phyloP scores from a whole-genome alignment of 2,329 filamentous ascomycete species.

The Metarhizium brunneum region DNA sequence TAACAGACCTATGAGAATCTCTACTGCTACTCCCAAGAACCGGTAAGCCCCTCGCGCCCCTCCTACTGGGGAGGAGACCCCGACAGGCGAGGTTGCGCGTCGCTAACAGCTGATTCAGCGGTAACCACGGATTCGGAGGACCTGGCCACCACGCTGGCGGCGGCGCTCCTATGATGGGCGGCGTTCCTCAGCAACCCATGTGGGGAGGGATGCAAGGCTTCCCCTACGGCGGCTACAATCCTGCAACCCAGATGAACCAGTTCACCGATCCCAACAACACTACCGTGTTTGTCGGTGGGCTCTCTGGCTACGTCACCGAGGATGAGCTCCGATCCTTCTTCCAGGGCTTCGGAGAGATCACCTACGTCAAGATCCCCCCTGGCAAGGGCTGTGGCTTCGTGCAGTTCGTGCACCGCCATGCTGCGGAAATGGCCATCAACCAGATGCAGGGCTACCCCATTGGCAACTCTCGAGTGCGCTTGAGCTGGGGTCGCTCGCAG shows the following conservation, averaged over 20 bases:
- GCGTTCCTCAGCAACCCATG: constrained; percentile 34
- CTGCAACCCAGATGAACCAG: constrained; percentile 74
- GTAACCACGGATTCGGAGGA: constrained; percentile 30
- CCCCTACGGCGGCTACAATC: constrained; percentile 37
- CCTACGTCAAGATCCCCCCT: constrained; percentile 98
- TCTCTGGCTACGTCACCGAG: constrained; percentile 97
- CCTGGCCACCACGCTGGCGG: constrained; percentile 33
- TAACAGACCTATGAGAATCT: constrained; percentile 97
- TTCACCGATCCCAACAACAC: constrained; percentile 99
- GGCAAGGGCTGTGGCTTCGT: constrained; percentile 99
- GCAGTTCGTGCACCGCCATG: constrained; percentile 97
- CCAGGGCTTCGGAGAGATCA: constrained; percentile 98
- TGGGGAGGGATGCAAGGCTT: constrained; percentile 27
- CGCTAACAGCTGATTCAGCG: constrained; percentile 13
- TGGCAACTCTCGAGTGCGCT: constrained; percentile 92
- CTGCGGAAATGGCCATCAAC: constrained; percentile 99
- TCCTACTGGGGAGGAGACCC: neutral
- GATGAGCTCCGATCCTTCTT: constrained; percentile 99
- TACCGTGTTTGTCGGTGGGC: constrained; percentile 93
- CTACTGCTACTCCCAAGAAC: constrained; percentile 96
- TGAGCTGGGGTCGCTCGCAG: constrained; percentile 96
- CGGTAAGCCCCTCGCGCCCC: constrained; percentile 28
- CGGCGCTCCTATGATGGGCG: constrained; percentile 34
- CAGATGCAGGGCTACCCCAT: constrained; percentile 99
- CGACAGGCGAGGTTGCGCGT: neutral